These are phyloP conservation scores for Solanum chiquidenum DNA, from an alignment of 257 asterid genomes.

Conservation along the genomic window DNA sequence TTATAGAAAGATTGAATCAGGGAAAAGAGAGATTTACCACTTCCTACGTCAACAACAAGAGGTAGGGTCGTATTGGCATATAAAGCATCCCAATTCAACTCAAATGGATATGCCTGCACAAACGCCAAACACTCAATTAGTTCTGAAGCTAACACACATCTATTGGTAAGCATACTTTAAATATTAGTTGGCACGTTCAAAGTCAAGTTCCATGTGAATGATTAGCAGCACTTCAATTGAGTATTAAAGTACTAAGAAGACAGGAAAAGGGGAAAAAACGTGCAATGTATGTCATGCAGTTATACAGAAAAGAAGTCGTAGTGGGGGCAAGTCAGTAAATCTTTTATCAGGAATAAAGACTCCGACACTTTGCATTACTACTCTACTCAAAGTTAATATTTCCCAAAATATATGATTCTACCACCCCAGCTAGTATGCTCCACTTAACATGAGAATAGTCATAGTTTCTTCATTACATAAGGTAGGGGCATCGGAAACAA, in stretches of 20 bases:
- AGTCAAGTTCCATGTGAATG: neutral
- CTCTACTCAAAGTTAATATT: neutral
- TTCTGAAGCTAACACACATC: neutral
- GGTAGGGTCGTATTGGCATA: slow-evolving; percentile 56
- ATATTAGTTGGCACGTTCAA: neutral
- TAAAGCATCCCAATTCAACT: slow-evolving; percentile 46
- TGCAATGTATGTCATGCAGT: neutral
- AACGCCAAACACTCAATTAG: neutral
- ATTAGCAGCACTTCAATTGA: neutral
- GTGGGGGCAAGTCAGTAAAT: neutral
- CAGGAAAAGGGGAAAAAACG: neutral
- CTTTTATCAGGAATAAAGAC: neutral
- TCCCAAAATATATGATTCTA: neutral
- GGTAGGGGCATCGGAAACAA: neutral
- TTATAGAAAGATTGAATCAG: neutral
- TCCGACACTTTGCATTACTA: neutral
- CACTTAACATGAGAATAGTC: neutral
- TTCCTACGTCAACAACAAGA: slow-evolving; percentile 83
- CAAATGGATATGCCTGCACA: slow-evolving; percentile 73
- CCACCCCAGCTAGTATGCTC: neutral
- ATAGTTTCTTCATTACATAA: neutral
- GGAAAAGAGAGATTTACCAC: slow-evolving; percentile 42
- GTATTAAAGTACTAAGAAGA: neutral
- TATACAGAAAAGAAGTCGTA: neutral
- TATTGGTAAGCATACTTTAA: neutral